A percentile compares a stretch with the other conserved stretches of the same genome.
Conservation (phyloP, 495 filamentous ascomycete species). For the Penicillium alfredii region DNA sequence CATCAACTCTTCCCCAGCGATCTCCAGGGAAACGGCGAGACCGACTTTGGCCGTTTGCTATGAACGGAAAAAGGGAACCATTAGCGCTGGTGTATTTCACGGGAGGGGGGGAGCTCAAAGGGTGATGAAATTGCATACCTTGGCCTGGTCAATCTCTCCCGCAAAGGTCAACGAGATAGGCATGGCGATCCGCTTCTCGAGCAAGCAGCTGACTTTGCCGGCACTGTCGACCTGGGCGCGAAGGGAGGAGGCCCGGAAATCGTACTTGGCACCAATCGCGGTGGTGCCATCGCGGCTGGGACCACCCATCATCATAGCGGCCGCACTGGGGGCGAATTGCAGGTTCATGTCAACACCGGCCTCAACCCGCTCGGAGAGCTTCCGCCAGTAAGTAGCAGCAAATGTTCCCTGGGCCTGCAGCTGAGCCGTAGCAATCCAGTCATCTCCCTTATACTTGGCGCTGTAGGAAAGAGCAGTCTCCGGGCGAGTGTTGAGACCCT, state of each 20-base stretch:
- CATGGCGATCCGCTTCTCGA: constrained; percentile 92
- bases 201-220: constrained; percentile 83
- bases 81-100: too few species aligned
- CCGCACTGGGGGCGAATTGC: constrained; percentile 59
- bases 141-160: constrained; percentile 93
- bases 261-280: constrained; percentile 93
- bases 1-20: constrained; percentile 81
- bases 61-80: constrained; percentile 14
- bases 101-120: too few species aligned
- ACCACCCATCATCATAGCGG: constrained; percentile 63
- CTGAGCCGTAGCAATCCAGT: constrained; percentile 88
- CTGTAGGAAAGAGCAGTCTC: constrained; percentile 82
- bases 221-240: constrained; percentile 91
- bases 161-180: constrained; percentile 89
- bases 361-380: constrained; percentile 90
- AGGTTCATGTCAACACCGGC: constrained; percentile 94
- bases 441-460: constrained; percentile 78
- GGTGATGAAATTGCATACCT: constrained; percentile 53
- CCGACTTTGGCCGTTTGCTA: constrained; percentile 95
- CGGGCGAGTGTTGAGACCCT: constrained; percentile 67
- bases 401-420: constrained; percentile 77
- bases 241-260: constrained; percentile 92
- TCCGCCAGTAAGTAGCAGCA: constrained; percentile 91
- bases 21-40: constrained; percentile 89
- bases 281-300: constrained; percentile 78